Base-by-base conservation (phyloP, 2,329 filamentous ascomycete species). In the Fusarium sp. region DNA sequence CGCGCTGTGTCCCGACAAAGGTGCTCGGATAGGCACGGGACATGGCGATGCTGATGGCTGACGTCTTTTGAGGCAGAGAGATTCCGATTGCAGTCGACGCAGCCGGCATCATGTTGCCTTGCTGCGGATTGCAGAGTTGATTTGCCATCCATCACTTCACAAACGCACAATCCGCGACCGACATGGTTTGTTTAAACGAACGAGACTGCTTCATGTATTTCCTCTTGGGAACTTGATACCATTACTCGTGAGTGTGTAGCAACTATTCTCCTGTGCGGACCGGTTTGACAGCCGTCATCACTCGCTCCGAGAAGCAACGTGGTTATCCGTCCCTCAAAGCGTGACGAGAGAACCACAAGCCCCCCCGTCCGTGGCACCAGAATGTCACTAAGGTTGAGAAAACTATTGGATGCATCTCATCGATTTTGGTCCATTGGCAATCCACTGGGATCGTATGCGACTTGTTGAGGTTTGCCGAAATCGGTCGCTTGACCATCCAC, bases 231-330 rank as follows among this genome's bases (percentile, higher is more conserved):
- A 6, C 34, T 37, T 18, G 9, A 16, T 13, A 20, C 14, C 20
- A 31, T 29, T 31, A n/a, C 34, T 61, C 11, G 45, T 35, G 27
- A 58, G 37, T 75, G 72, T 74, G 72, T 75, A 75, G 72, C 72
- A 67, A 52, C 24, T 62, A 31, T 37, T 52, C 50, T 37, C 56
- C 62, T 70, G 20, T 62, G 57, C 65, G 62, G 59, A 54, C 50
- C 63, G 65, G 67, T 74, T 67, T 74, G 72, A 70, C 72, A 74
- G 59, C 72, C 72, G 72, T 62, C 56, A 72, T 72, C 69, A 72
- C 69, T 74, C 60, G 66, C 69, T 69, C 72, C 72, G 72, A 75
- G 57, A 37, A 63, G 72, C 72, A 74, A 75, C 72, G 69, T 74
- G 71, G 61, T 63, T 58, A 27, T 11, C 61, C 42, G 72, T 74